Evolutionary conservation across 2,329 filamentous ascomycete genomes (phyloP).

Genomic region (Epicoccum nigrum): DNA sequence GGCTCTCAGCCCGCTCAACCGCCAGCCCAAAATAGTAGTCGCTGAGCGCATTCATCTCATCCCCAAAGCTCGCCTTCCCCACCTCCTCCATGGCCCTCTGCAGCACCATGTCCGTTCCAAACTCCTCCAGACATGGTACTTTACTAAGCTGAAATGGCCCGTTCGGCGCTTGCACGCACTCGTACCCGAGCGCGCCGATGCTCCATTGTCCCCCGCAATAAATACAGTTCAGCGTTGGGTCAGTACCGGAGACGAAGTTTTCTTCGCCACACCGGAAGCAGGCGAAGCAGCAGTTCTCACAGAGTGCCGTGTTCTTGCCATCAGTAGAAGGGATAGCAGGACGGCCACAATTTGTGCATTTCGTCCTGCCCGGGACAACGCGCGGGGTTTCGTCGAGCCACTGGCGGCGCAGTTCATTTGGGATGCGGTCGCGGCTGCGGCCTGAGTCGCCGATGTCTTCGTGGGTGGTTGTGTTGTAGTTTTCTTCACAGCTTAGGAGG

Average conservation of each 20-base stretch:
- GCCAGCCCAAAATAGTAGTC: slow-evolving; percentile 41
- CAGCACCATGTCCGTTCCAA: slow-evolving; percentile 15
- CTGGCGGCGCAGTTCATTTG: slow-evolving; percentile 42
- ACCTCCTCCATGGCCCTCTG: slow-evolving; percentile 20
- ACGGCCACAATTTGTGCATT: slow-evolving; percentile 43
- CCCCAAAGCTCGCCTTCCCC: slow-evolving; percentile 30
- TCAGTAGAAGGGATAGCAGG: slow-evolving; percentile 35
- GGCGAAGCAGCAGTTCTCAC: slow-evolving; percentile 51
- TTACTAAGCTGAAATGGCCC: background rate
- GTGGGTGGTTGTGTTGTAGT: slow-evolving; percentile 39
- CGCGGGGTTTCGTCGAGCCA: slow-evolving; percentile 26
- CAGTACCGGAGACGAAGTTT: slow-evolving; percentile 24
- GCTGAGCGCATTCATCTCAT: slow-evolving; percentile 44
- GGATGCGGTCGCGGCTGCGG: slow-evolving; percentile 51
- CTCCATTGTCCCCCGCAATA: slow-evolving; percentile 45
- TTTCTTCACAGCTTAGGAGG: slow-evolving; percentile 38
- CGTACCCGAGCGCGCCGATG: slow-evolving; percentile 49
- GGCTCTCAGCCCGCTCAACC: slow-evolving; percentile 33
- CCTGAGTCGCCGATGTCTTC: slow-evolving; percentile 50
- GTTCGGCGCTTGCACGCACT: slow-evolving; percentile 31
- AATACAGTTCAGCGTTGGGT: slow-evolving; percentile 35
- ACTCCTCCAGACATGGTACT: slow-evolving; percentile 25
- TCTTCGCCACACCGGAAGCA: slow-evolving; percentile 50
- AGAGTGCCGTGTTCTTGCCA: slow-evolving; percentile 25
- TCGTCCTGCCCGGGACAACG: slow-evolving; percentile 35